A percentile compares a stretch with the other conserved stretches of the same genome.
These are phyloP conservation scores for Zygotorulaspora chibaensis DNA, from an alignment of 805 yeast species.

Conservation along the genomic window DNA sequence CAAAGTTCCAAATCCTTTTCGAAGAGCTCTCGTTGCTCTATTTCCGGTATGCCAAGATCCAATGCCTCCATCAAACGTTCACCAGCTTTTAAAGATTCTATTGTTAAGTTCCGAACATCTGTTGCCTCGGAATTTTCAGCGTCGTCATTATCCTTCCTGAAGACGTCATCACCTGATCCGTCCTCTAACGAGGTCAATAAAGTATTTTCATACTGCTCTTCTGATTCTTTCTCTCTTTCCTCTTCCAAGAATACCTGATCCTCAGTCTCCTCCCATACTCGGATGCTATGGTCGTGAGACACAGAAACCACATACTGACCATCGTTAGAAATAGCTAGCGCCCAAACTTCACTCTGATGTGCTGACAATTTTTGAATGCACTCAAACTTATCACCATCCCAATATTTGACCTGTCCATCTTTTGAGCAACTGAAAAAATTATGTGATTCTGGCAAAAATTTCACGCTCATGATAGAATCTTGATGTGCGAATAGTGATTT, in stretches of 20 bases:
- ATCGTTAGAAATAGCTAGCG: conserved; percentile 66
- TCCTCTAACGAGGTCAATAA: conserved; percentile 68
- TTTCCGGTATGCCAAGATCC: conserved; percentile 72
- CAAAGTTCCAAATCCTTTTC: conserved; percentile 39
- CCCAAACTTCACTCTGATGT: conserved; percentile 94
- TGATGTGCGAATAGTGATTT: conserved; percentile 95
- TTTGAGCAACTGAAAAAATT: conserved; percentile 87
- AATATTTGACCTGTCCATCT: conserved; percentile 84
- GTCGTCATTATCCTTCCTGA: conserved; percentile 37
- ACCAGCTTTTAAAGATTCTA: conserved; percentile 91
- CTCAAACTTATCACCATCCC: conserved; percentile 98
- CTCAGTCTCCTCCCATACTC: conserved; percentile 91
- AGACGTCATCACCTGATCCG: conserved; percentile 42
- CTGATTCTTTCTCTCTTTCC: conserved; percentile 93
- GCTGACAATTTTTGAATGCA: conserved; percentile 82
- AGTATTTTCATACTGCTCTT: conserved; percentile 82
- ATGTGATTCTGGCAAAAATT: conserved; percentile 79
- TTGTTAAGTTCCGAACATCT: conserved; percentile 73
- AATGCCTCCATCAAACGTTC: conserved; percentile 89
- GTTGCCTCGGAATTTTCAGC: conserved; percentile 53
- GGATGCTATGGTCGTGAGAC: conserved; percentile 88
- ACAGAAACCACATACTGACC: conserved; percentile 74
- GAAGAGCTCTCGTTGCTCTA: conserved; percentile 53
- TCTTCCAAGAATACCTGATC: conserved; percentile 97
- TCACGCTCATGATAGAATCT: conserved; percentile 88